These are phyloP conservation scores for Candida insectalens DNA, from an alignment of 805 yeast genomes.

Conservation along the genomic window DNA sequence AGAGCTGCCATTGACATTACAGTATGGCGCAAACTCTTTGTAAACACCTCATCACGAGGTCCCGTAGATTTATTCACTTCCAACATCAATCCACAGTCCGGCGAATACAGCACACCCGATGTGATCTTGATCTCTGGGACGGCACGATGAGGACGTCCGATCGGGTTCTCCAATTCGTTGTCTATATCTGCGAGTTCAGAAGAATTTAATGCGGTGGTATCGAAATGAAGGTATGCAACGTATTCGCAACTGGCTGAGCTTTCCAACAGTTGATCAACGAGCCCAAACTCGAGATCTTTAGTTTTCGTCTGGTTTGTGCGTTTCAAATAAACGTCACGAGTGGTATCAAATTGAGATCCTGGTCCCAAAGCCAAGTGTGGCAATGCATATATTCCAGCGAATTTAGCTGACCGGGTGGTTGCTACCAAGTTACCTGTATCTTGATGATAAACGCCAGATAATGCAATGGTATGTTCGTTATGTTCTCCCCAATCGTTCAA, in stretches of 20 bases:
- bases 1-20: conserved; percentile 35
- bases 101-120: conserved; percentile 65
- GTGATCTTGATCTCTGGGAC: conserved; percentile 49
- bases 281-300: conserved; percentile 28
- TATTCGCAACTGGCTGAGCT: conserved; percentile 52
- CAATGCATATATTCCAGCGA: conserved; percentile 49
- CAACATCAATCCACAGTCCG: conserved; percentile 72
- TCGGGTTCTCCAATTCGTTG: conserved; percentile 59
- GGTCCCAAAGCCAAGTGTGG: conserved; percentile 41
- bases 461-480: conserved; percentile 37
- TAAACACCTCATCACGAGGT: conserved; percentile 41
- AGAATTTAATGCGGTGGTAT: conserved; percentile 44
- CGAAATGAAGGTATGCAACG: conserved; percentile 57
- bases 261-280: conserved; percentile 27
- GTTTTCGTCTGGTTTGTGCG: conserved; percentile 32
- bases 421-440: conserved; percentile 53
- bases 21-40: conserved; percentile 27
- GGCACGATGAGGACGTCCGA: conserved; percentile 63
- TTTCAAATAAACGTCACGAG: conserved; percentile 35
- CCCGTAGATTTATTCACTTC: conserved; percentile 36
- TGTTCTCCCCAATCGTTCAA: conserved; percentile 37
- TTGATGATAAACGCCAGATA: conserved; percentile 60
- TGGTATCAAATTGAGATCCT: conserved; percentile 31
- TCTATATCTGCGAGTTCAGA: conserved; percentile 56
- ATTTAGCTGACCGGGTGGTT: conserved; percentile 53